phyloP scores from a whole-genome alignment of 495 filamentous ascomycete genomes.

The Aspergillus kassunensis region DNA sequence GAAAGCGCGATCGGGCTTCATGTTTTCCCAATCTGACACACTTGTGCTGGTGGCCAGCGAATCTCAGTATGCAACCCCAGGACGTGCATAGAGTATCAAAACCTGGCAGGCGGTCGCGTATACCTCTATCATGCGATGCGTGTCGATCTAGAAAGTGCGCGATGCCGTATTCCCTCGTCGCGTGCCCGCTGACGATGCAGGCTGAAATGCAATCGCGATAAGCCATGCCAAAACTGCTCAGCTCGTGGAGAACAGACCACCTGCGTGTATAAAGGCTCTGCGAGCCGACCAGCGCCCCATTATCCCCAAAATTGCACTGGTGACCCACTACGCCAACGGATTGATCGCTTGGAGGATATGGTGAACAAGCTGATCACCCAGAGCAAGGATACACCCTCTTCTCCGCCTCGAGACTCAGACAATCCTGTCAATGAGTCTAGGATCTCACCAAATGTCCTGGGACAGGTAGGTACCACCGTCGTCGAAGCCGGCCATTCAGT shows the following conservation, averaged over 20 bases:
- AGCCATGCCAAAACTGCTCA: conserved; percentile 13
- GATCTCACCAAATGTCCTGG: too few species aligned
- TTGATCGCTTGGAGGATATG: conserved; percentile 11
- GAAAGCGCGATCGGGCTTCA: too few species aligned
- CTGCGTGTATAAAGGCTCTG: conserved; percentile 1
- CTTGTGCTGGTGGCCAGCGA: too few species aligned
- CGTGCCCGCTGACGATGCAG: neutral
- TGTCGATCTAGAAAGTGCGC: conserved; percentile 12
- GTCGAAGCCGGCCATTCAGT: conserved; percentile 7
- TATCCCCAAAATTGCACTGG: neutral
- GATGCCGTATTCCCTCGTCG: neutral
- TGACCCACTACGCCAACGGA: conserved; percentile 8
- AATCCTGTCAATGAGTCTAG: too few species aligned
- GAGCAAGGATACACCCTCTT: neutral
- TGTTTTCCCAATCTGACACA: too few species aligned
- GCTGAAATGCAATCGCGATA: conserved; percentile 14
- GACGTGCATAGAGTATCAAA: neutral
- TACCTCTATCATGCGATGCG: conserved; percentile 15
- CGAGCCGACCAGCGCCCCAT: too few species aligned
- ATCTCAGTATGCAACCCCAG: conserved; percentile 5
- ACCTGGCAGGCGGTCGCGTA: neutral
- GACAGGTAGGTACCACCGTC: neutral
- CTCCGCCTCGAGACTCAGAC: neutral
- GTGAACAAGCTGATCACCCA: conserved; percentile 5
- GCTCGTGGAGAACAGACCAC: neutral